Percentiles rank a stretch among this genome's conserved stretches.
Evolutionary conservation across 371 early-diverging fungal species (phyloP).

Genomic region (Nematocida sp.): DNA sequence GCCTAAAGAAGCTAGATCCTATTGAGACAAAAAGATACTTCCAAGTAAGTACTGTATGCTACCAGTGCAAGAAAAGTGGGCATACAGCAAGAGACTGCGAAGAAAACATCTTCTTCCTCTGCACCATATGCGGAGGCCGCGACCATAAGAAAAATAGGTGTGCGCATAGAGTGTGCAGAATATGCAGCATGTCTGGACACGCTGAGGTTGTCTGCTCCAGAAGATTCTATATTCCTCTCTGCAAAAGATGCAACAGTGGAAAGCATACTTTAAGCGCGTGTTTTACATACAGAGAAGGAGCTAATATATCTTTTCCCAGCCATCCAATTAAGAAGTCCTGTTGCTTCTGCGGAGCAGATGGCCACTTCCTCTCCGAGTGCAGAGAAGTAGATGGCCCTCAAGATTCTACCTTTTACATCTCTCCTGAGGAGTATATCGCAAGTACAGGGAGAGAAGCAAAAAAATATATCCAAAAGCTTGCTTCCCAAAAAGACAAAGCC

Average conservation of each 20-base stretch:
- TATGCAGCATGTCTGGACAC: slow-evolving; percentile 31
- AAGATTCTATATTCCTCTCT: not conserved
- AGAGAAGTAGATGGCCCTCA: not conserved
- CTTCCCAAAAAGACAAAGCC: too few relatives aligned
- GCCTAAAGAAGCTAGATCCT: slow-evolving; percentile 23
- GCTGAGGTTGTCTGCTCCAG: not conserved
- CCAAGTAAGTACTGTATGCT: slow-evolving; percentile 27
- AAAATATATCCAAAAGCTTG: too few relatives aligned
- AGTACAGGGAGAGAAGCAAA: too few relatives aligned
- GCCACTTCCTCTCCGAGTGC: slow-evolving; percentile 7
- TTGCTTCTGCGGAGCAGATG: slow-evolving; percentile 1
- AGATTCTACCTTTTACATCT: not conserved
- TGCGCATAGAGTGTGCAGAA: slow-evolving; percentile 24
- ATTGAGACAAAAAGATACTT: slow-evolving; percentile 37
- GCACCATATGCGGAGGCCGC: slow-evolving; percentile 14
- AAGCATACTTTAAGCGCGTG: slow-evolving; percentile 6
- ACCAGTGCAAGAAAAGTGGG: slow-evolving; percentile 37
- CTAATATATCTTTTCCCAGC: not conserved
- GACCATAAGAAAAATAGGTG: slow-evolving; percentile 26
- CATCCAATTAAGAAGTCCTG: not conserved
- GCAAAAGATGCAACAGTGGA: slow-evolving; percentile 11
- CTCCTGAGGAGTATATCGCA: not conserved
- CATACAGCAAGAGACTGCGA: slow-evolving; percentile 38
- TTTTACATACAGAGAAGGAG: not conserved
- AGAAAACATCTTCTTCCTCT: not conserved